Percentiles rank a stretch among this genome's conserved stretches.
phyloP scores from a whole-genome alignment of 495 filamentous ascomycete species.

The Hyaloscypha hepaticicola region DNA sequence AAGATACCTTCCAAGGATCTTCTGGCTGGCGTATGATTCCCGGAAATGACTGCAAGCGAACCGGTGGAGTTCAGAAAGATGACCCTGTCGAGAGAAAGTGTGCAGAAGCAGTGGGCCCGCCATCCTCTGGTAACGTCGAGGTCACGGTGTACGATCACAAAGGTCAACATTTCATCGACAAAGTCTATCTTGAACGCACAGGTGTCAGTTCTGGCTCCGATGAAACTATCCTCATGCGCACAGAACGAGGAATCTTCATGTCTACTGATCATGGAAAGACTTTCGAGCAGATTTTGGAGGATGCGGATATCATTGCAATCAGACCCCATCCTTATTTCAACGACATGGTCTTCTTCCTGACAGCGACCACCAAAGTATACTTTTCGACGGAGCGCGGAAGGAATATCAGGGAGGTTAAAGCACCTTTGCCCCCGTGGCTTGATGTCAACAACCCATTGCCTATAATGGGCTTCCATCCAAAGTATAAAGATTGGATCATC shows the following conservation, averaged over 20 bases:
- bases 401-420: constrained; percentile 65
- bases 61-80: constrained; percentile 54
- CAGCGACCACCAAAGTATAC: constrained; percentile 61
- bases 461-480: constrained; percentile 71
- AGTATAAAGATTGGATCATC: constrained; percentile 79
- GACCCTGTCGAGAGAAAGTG: constrained; percentile 58
- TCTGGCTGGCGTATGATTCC: constrained; percentile 93
- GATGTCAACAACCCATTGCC: constrained; percentile 40
- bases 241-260: constrained; percentile 61
- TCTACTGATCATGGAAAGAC: constrained; percentile 83
- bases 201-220: constrained; percentile 60
- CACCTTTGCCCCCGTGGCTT: constrained; percentile 46
- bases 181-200: constrained; percentile 83
- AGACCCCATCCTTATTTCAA: constrained; percentile 74
- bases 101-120: constrained; percentile 40
- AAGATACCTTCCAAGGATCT: constrained; percentile 72
- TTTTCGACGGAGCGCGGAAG: constrained; percentile 76
- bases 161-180: constrained; percentile 53
- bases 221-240: constrained; percentile 85
- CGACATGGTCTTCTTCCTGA: constrained; percentile 84
- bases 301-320: constrained; percentile 61
- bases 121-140: constrained; percentile 61
- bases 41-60: constrained; percentile 75
- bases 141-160: constrained; percentile 56
- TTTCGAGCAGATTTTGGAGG: constrained; percentile 62